These are phyloP conservation scores for Umbelopsis vinacea DNA, from an alignment of 192 early-diverging fungal species.

Conservation along the genomic window DNA sequence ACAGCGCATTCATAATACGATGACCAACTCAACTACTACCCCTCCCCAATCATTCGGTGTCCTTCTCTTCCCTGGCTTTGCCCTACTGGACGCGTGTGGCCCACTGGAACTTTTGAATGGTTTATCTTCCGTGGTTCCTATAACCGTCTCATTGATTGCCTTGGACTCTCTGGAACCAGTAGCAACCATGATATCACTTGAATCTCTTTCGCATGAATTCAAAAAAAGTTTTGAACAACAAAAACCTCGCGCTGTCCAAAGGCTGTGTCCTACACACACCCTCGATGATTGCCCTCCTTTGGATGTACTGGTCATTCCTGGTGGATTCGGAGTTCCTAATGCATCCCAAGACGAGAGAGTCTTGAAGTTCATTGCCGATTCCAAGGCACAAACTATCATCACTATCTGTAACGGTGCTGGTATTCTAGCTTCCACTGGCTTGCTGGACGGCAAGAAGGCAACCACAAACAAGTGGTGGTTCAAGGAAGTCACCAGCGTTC, in stretches of 20 bases:
- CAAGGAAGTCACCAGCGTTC: constrained; percentile 23
- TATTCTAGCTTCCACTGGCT: constrained; percentile 48
- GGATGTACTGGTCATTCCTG: constrained; percentile 44
- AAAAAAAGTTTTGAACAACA: background rate
- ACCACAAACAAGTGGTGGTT: constrained; percentile 42
- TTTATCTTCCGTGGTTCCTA: constrained; percentile 11
- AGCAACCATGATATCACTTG: background rate
- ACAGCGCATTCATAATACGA: background rate
- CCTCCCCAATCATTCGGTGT: constrained; percentile 26
- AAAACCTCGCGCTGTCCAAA: background rate
- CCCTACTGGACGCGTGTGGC: constrained; percentile 34
- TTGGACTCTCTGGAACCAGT: constrained; percentile 4
- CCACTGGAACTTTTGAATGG: constrained; percentile 17
- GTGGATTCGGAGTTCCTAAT: constrained; percentile 25
- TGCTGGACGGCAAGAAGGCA: constrained; percentile 48
- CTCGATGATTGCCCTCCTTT: constrained; percentile 34
- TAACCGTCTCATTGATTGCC: background rate
- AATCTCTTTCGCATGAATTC: background rate
- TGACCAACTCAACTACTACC: background rate
- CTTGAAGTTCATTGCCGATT: constrained; percentile 13
- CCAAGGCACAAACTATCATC: constrained; percentile 28
- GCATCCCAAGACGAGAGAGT: background rate
- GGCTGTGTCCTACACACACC: constrained; percentile 33
- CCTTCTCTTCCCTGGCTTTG: constrained; percentile 37
- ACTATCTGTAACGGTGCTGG: constrained; percentile 54